These are phyloP conservation scores for Cryptosporidium sp. DNA, from an alignment of 169 alveolate genomes.

Conservation along the genomic window DNA sequence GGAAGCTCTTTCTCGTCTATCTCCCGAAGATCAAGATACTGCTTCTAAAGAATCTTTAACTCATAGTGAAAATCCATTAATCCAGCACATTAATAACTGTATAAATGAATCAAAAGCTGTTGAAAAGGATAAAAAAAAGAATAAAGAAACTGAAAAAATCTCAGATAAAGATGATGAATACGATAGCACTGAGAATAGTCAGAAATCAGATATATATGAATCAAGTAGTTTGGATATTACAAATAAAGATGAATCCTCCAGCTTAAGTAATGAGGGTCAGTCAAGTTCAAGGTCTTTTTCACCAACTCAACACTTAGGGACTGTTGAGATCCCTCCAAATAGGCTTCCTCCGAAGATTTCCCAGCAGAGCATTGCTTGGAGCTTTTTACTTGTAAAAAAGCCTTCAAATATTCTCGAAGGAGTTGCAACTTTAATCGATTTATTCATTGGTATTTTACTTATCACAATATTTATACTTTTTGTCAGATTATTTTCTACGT, in stretches of 20 bases:
- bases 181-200: neutral
- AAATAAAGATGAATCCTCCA: neutral
- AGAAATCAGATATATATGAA: neutral
- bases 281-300: neutral
- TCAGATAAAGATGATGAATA: neutral
- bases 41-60: neutral
- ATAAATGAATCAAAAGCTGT: constrained; percentile 9
- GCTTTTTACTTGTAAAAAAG: constrained; percentile 20
- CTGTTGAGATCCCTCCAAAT: constrained; percentile 21
- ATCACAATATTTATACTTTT: constrained; percentile 16
- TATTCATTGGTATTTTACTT: constrained; percentile 7
- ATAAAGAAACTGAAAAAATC: neutral
- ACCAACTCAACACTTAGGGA: neutral
- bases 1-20: constrained; percentile 35
- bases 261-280: neutral
- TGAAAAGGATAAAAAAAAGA: neutral
- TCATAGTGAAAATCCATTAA: constrained; percentile 44
- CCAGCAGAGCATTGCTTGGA: constrained; percentile 68
- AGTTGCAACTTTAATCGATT: constrained; percentile 26
- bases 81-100: constrained; percentile 41
- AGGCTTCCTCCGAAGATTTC: constrained; percentile 44
- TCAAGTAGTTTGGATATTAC: neutral
- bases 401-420: constrained; percentile 51
- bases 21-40: constrained; percentile 10
- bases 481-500: constrained; percentile 8